Percentiles rank a stretch among this genome's conserved stretches.
Conservation (phyloP, 2,329 filamentous ascomycete genomes). For the Trichoderma afroharzianum region DNA sequence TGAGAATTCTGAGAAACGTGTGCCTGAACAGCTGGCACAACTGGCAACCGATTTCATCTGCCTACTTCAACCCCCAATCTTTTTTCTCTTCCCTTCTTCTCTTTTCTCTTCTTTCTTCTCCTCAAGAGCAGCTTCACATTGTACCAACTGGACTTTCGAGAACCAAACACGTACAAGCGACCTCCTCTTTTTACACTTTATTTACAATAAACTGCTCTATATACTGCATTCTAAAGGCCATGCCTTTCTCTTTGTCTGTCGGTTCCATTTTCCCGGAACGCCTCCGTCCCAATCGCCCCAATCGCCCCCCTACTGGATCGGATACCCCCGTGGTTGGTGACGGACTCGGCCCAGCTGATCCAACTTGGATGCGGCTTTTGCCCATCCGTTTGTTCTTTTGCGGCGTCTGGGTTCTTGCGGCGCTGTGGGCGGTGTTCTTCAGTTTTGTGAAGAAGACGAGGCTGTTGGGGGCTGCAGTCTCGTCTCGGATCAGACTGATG, state of each 20-base stretch:
- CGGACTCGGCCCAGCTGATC: neutral
- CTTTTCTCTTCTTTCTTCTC: neutral
- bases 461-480: neutral
- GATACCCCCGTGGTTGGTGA: neutral
- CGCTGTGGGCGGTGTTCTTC: neutral
- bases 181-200: neutral
- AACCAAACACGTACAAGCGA: neutral
- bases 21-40: neutral
- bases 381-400: neutral
- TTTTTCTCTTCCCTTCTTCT: neutral
- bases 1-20: neutral
- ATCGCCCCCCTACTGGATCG: neutral
- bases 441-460: neutral
- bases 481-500: neutral
- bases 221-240: neutral
- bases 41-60: neutral
- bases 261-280: neutral
- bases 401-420: neutral
- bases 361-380: neutral
- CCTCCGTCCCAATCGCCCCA: neutral
- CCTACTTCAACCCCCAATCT: rapidly evolving
- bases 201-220: neutral
- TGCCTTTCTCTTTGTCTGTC: neutral
- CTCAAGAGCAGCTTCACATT: neutral
- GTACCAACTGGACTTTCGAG: neutral